Base-by-base conservation (phyloP, 768 basidiomycete species). In the Suillus luteus region DNA sequence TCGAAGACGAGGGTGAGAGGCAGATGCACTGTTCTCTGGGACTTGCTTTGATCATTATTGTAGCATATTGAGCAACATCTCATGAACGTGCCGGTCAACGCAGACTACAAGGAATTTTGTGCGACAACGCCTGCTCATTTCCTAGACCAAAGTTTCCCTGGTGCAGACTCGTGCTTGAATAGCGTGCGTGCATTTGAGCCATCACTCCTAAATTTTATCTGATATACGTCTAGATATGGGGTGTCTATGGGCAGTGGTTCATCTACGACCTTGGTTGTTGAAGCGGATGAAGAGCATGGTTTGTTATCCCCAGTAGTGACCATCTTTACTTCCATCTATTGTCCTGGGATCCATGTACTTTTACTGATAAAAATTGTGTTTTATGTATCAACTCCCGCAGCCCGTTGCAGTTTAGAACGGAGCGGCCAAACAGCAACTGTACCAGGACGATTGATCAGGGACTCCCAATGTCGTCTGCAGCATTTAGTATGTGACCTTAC, bases 71-170 rank as follows among this genome's bases (percentile, higher is more conserved):
- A 73, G 9, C 69, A 73, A 9, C 69, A 67, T 24, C 59, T 78
- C 14, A 63, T 65, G 59, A 69, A 74, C 38, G 61, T 78, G 9
- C 75, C 70, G 0, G 5, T 40, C 8, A 62, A 68, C 3, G 61
- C 65, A 22, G 67, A 76, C 22, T 78, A 76, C 74, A 64, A 55
- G 12, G 69, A 73, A 14, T 76, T 78, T 61, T 77, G 76, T 55
- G 74, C 76, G 1, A 75, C 77, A 1, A 78, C 77, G 0, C 77
- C 77, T 1, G 60, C 62, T 17, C n/a, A 27, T 27, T 73, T 77
- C 52, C 51, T 62, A 15, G 44, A 65, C 0, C 49, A 64, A 57
- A 51, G 71, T 17, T 78, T 76, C 19, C 54, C 51, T 0, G 63
- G 73, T 46, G 65, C 68, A 48, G 33, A 61, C n/a, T 35, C 68